phyloP scores from a whole-genome alignment of 164 flowering plant genomes.

The Vitis rupestris region DNA sequence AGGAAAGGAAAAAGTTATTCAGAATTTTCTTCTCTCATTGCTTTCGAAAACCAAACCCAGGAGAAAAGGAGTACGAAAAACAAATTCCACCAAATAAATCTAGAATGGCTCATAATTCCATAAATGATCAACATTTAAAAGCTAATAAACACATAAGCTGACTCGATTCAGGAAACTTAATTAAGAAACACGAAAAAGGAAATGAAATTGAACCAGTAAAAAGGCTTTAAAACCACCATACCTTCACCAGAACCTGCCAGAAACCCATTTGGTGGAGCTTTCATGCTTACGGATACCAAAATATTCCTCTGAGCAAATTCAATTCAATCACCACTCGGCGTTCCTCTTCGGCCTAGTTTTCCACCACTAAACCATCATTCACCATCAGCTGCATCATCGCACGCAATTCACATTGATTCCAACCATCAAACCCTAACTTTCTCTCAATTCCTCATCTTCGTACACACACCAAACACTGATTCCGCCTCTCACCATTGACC shows the following conservation, averaged over 20 bases:
- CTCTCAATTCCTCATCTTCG: neutral
- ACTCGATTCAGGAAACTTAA: neutral
- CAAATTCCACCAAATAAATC: no score
- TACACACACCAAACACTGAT: neutral
- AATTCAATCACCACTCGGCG: conserved; percentile 12
- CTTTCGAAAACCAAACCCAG: no score
- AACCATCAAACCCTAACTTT: conserved; percentile 12
- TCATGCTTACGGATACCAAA: conserved; percentile 43
- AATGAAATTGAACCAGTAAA: neutral
- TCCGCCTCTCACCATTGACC: neutral
- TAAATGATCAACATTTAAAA: no score
- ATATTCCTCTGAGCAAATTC: neutral
- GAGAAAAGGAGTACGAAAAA: no score
- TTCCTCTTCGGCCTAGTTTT: neutral
- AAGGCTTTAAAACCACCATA: conserved; percentile 4
- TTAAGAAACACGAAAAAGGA: neutral
- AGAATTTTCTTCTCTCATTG: no score
- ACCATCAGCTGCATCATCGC: conserved; percentile 6
- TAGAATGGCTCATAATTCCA: no score
- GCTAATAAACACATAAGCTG: no score
- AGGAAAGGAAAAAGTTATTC: no score
- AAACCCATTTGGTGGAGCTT: conserved; percentile 73
- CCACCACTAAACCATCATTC: conserved; percentile 1
- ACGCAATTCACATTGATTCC: neutral
- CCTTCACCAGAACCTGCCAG: conserved; percentile 70